Evolutionary conservation across 2,329 filamentous ascomycete species (phyloP).

Genomic region (Neonectria hederae): DNA sequence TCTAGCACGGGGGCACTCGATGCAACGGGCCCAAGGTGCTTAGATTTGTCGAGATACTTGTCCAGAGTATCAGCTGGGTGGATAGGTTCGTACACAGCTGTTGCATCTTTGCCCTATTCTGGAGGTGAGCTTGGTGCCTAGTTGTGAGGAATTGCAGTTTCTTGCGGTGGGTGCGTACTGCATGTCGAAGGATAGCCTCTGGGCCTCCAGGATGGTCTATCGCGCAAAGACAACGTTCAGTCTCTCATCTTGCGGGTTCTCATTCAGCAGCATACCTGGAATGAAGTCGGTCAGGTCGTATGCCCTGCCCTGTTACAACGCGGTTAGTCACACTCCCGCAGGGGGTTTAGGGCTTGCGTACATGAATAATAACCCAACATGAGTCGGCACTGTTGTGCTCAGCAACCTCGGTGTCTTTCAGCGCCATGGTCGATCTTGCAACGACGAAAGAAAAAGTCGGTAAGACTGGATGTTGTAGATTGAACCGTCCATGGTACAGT

Average conservation of each 20-base stretch:
- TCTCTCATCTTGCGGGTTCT: background rate
- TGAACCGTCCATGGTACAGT: background rate
- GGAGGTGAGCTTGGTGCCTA: background rate
- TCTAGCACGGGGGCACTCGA: constrained; percentile 82
- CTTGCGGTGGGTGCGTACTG: constrained; percentile 55
- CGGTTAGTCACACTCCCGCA: constrained; percentile 24
- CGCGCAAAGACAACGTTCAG: constrained; percentile 2
- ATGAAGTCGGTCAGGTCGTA: constrained; percentile 92
- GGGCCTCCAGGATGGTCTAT: constrained; percentile 86
- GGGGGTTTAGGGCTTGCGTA: constrained; percentile 43
- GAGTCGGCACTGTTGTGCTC: constrained; percentile 84
- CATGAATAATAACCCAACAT: constrained; percentile 92
- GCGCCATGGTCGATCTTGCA: constrained; percentile 47
- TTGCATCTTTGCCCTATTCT: constrained; percentile 83
- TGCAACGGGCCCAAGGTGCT: constrained; percentile 89
- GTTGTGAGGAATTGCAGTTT: too few relatives aligned
- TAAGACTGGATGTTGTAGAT: background rate
- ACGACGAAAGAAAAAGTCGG: background rate
- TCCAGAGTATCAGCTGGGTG: constrained; percentile 87
- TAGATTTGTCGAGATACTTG: constrained; percentile 83
- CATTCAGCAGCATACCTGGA: constrained; percentile 61
- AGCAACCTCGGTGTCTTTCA: constrained; percentile 64
- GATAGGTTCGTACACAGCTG: constrained; percentile 90
- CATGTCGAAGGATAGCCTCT: constrained; percentile 96
- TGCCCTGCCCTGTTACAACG: constrained; percentile 68